phyloP scores from a whole-genome alignment of 352 stramenopile genomes.

The Peronosclerospora sorghi region DNA sequence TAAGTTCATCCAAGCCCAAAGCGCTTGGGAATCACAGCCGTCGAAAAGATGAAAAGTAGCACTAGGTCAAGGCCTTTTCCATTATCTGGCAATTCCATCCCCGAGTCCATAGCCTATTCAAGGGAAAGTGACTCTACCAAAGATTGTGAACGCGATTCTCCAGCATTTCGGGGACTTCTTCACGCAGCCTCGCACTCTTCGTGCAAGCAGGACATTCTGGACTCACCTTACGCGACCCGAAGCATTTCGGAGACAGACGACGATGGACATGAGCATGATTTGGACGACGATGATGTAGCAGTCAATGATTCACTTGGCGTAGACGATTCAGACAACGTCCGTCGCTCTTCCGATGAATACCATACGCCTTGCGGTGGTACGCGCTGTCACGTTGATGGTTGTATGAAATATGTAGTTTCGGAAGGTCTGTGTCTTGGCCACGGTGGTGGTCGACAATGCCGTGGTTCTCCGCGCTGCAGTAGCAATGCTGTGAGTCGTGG shows the following conservation, averaged over 20 bases:
- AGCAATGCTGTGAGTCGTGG: conserved; percentile 47
- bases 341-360: conserved; percentile 24
- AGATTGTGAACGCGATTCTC: conserved; percentile 3
- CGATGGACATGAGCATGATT: conserved; percentile 8
- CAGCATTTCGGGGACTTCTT: conserved; percentile 17
- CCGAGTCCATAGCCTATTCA: not conserved
- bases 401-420: conserved; percentile 59
- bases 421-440: conserved; percentile 53
- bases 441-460: conserved; percentile 46
- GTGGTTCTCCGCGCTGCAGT: conserved; percentile 20
- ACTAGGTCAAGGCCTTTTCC: not conserved
- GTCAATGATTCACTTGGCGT: conserved; percentile 1
- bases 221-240: conserved; percentile 6
- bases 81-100: not conserved
- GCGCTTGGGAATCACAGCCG: not conserved
- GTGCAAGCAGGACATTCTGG: conserved; percentile 1
- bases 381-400: conserved; percentile 35
- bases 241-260: conserved; percentile 21
- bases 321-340: conserved; percentile 1
- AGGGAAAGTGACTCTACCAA: not conserved
- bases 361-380: conserved; percentile 46
- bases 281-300: conserved; percentile 9
- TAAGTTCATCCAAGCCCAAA: not conserved
- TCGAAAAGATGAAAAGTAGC: conserved; percentile 6
- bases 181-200: conserved; percentile 11